Conservation (phyloP, 495 filamentous ascomycete genomes). For the Penicillium maclennaniae region DNA sequence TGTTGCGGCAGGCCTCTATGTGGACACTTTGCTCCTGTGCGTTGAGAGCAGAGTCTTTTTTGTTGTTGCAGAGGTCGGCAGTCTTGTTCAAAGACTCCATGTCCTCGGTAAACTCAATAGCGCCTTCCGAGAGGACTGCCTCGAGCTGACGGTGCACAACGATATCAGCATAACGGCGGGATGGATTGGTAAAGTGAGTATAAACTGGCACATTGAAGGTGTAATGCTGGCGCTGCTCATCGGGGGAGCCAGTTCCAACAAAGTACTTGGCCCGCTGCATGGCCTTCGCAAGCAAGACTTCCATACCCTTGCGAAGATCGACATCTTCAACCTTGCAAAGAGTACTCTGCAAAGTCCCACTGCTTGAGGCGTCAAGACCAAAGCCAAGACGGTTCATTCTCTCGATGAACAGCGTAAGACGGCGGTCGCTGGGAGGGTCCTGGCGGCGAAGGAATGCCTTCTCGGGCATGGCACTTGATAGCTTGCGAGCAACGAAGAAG, state of each 20-base stretch:
- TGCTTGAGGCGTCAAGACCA: slow-evolving; percentile 83
- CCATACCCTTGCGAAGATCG: slow-evolving; percentile 93
- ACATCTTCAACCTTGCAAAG: slow-evolving; percentile 84
- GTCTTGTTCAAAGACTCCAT: slow-evolving; percentile 85
- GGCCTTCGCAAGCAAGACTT: slow-evolving; percentile 86
- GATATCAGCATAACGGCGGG: slow-evolving; percentile 90
- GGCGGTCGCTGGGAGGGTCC: slow-evolving; percentile 75
- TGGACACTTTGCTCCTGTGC: slow-evolving; percentile 98
- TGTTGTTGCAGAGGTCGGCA: slow-evolving; percentile 93
- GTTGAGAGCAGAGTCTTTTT: slow-evolving; percentile 97
- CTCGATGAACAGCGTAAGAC: slow-evolving; percentile 84
- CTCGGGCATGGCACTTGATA: slow-evolving; percentile 74
- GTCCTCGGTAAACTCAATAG: slow-evolving; percentile 85
- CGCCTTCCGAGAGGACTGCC: slow-evolving; percentile 73
- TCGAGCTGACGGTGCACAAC: slow-evolving; percentile 96
- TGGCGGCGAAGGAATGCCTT: slow-evolving; percentile 91
- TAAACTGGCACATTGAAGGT: slow-evolving; percentile 89
- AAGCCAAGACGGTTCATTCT: slow-evolving; percentile 89
- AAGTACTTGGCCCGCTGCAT: slow-evolving; percentile 97
- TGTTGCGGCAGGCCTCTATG: slow-evolving; percentile 91
- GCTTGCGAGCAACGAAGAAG: slow-evolving; percentile 78
- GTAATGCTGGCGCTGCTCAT: slow-evolving; percentile 79
- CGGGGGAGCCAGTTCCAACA: slow-evolving; percentile 67
- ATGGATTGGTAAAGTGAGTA: slow-evolving; percentile 96
- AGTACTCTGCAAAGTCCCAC: slow-evolving; percentile 85